A percentile compares a stretch with the other conserved stretches of the same genome.
Evolutionary conservation across 306 rosid species (phyloP).

Genomic region (Luffa acutangula): DNA sequence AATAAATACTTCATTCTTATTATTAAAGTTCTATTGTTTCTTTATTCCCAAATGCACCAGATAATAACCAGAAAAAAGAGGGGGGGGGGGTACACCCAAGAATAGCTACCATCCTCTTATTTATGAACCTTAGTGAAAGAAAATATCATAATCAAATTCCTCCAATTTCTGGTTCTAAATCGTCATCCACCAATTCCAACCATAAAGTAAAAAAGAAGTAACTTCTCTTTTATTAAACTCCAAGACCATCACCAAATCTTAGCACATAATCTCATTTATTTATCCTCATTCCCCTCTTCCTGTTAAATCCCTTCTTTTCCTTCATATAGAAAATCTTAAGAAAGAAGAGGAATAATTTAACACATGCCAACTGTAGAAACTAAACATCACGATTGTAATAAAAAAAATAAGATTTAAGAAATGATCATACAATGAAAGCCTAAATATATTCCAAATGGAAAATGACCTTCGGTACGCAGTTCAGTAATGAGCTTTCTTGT

Average conservation of each 20-base stretch:
- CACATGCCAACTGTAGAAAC: not conserved
- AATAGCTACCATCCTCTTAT: not conserved
- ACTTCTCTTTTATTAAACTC: not conserved
- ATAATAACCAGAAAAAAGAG: not conserved
- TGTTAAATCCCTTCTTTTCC: not conserved
- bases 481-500: conserved; percentile 77
- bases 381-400: not conserved
- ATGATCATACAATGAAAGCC: not conserved
- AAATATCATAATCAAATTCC: not conserved
- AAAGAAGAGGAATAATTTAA: not conserved
- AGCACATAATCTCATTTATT: not conserved
- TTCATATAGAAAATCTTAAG: not conserved
- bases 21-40: not conserved
- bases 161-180: not conserved
- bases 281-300: not conserved
- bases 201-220: not conserved
- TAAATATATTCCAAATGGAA: not conserved
- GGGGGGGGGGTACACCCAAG: not conserved
- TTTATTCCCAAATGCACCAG: not conserved
- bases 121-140: not conserved
- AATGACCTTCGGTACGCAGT: conserved; percentile 83
- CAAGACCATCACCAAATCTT: not conserved
- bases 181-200: not conserved
- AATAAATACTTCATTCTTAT: not conserved
- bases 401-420: not conserved